Evolutionary conservation across 225 moss, liverwort and hornwort species (phyloP), one percentile per base, ranked within the genome.

Genomic region (Physcomitrium patens): DNA sequence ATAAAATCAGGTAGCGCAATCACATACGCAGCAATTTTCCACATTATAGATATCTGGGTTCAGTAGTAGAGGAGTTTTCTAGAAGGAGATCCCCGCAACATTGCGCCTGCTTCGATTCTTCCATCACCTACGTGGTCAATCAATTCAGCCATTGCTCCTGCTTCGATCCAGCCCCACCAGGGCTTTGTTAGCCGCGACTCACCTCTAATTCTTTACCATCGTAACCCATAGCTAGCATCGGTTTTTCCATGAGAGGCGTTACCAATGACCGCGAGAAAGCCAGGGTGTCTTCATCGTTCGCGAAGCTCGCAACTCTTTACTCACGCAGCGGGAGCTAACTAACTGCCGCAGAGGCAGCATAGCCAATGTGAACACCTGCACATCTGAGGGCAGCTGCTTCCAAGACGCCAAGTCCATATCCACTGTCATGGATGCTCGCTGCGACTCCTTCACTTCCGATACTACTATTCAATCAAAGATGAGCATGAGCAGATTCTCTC

Each of bases 191-290:
- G n/a, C n/a, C n/a, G n/a, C n/a, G n/a, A n/a, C n/a, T n/a, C n/a
- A n/a, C n/a, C n/a, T n/a, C n/a, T n/a, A 67, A 69, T 4, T 82
- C 59, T 22, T 44, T 79, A 60, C 76, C 66, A 49, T 85, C 85
- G 23, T 64, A 85, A 17, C 65, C 79, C 41, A 85, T 73, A 16
- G 82, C 85, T 60, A 85, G 73, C 85, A 85, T 77, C 51, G 85
- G 85, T 22, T 85, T 79, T 10, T 79, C 82, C 64, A 76, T 69
- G 11, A 85, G 76, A 55, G 85, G 82, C 23, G 76, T 65, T 26
- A 76, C 76, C 65, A 27, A 68, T 20, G 84, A 3, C 50, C 78
- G 70, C 26, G 69, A 79, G 41, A 82, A 14, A 16, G 72, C 0
- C 69, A 85, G n/a, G 27, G 48, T 70, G 28, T 9, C 24, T 13